phyloP scores from a whole-genome alignment of 768 basidiomycete genomes.

The Boletus rubroflammeus region DNA sequence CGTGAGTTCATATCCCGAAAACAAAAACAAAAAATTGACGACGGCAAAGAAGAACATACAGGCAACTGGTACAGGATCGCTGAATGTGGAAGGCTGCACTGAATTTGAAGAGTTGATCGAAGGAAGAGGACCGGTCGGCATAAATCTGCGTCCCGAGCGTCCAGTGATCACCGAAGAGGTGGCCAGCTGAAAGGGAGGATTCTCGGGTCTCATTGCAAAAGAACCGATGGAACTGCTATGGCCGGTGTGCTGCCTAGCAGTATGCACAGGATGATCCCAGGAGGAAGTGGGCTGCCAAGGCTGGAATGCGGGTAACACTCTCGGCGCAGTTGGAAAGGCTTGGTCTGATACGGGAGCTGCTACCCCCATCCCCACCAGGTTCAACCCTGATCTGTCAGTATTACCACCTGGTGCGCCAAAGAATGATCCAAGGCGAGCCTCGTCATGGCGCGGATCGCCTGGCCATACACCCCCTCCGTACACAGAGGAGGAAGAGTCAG shows the following conservation, averaged over 20 bases:
- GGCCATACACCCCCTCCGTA: not conserved
- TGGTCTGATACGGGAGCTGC: constrained; percentile 1
- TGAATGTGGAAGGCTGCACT: not conserved
- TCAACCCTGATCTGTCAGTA: not conserved
- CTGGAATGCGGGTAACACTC: not conserved
- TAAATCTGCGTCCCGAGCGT: not conserved
- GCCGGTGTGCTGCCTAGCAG: not conserved
- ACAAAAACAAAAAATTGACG: not conserved
- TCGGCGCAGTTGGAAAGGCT: not conserved
- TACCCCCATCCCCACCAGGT: not conserved
- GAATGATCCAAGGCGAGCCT: not conserved
- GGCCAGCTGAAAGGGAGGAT: not conserved
- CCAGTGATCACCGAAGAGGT: not conserved
- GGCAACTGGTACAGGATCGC: constrained; percentile 3
- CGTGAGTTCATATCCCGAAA: constrained; percentile 1
- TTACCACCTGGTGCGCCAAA: not conserved
- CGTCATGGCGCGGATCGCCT: not conserved
- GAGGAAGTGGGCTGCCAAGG: not conserved
- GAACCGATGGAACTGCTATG: not conserved
- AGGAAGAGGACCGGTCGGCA: not conserved
- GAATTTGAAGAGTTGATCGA: not conserved
- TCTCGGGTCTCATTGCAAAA: not conserved
- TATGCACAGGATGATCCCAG: constrained; percentile 3
- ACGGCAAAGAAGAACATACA: constrained; percentile 10
- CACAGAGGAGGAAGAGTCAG: not conserved